Evolutionary conservation across 192 early-diverging fungal genomes (phyloP).

Genomic region (Backusella morwellensis): DNA sequence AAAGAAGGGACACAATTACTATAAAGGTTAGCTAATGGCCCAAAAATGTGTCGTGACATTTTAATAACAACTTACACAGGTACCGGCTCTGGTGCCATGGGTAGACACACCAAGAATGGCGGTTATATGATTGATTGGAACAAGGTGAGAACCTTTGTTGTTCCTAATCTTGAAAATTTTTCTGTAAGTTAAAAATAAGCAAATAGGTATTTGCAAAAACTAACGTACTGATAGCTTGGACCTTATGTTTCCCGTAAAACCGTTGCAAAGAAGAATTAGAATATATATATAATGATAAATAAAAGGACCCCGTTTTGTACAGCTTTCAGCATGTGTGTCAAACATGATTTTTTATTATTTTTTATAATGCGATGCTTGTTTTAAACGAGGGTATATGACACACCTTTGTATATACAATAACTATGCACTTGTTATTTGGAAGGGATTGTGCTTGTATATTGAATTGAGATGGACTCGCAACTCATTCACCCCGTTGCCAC

Average conservation of each 20-base stretch:
- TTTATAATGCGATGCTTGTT: background rate
- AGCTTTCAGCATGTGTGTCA: too few relatives aligned
- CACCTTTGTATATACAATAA: too few relatives aligned
- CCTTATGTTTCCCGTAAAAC: slow-evolving; percentile 26
- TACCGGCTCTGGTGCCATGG: slow-evolving; percentile 62
- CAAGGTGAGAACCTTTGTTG: slow-evolving; percentile 60
- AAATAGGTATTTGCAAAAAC: background rate
- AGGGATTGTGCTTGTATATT: background rate
- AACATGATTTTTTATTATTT: background rate
- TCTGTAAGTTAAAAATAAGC: background rate
- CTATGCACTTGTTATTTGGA: background rate
- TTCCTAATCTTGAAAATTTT: slow-evolving; percentile 58
- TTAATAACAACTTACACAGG: slow-evolving; percentile 25
- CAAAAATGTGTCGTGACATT: background rate
- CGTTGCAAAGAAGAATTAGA: background rate
- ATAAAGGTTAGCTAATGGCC: slow-evolving; percentile 44
- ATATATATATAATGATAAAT: background rate
- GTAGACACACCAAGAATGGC: slow-evolving; percentile 59
- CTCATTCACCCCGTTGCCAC: slow-evolving; percentile 55
- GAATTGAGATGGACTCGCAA: slow-evolving; percentile 40
- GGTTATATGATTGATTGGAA: slow-evolving; percentile 58
- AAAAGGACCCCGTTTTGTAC: background rate
- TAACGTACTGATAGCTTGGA: slow-evolving; percentile 5
- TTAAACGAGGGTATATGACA: background rate
- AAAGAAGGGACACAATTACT: slow-evolving; percentile 60